Evolutionary conservation across 1,284 basidiomycete species (phyloP).

Genomic region (Rhodotorula sp.): DNA sequence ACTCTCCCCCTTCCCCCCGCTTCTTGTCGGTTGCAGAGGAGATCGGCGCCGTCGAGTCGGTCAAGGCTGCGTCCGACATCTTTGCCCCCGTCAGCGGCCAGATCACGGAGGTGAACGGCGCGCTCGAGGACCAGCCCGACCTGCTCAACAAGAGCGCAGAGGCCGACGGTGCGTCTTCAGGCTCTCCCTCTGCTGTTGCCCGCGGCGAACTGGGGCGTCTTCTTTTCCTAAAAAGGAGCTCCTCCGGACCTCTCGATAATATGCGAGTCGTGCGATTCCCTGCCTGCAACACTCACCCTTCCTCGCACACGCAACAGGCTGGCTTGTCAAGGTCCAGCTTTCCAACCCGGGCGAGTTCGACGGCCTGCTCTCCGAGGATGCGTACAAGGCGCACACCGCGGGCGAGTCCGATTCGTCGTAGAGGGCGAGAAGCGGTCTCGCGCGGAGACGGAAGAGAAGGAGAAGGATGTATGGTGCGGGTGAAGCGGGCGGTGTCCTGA

Average conservation of each 20-base stretch:
- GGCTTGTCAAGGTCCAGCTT: slow-evolving; percentile 92
- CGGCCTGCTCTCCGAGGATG: slow-evolving; percentile 70
- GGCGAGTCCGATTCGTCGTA: slow-evolving; percentile 10
- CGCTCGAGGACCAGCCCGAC: slow-evolving; percentile 68
- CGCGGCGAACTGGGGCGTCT: no score
- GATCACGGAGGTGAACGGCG: slow-evolving; percentile 76
- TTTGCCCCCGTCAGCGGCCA: slow-evolving; percentile 90
- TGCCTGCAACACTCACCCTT: not conserved
- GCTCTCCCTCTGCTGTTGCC: not conserved
- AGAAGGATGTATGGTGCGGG: not conserved
- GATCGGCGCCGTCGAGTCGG: slow-evolving; percentile 95
- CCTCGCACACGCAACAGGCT: slow-evolving; percentile 62
- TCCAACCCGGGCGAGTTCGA: slow-evolving; percentile 76
- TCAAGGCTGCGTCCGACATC: slow-evolving; percentile 65
- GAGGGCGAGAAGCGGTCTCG: no score
- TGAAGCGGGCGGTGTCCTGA: not conserved
- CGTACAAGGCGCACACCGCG: slow-evolving; percentile 70
- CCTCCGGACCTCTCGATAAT: no score
- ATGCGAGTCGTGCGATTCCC: no score
- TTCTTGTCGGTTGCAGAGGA: no score
- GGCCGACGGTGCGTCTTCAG: slow-evolving; percentile 67
- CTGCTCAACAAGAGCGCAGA: slow-evolving; percentile 90
- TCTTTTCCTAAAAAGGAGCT: no score
- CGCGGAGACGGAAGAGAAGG: not conserved
- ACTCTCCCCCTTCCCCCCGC: not conserved